A percentile compares a stretch with the other conserved stretches of the same genome.
Conservation (phyloP, 352 stramenopile genomes). For the Aphanomyces invadans region DNA sequence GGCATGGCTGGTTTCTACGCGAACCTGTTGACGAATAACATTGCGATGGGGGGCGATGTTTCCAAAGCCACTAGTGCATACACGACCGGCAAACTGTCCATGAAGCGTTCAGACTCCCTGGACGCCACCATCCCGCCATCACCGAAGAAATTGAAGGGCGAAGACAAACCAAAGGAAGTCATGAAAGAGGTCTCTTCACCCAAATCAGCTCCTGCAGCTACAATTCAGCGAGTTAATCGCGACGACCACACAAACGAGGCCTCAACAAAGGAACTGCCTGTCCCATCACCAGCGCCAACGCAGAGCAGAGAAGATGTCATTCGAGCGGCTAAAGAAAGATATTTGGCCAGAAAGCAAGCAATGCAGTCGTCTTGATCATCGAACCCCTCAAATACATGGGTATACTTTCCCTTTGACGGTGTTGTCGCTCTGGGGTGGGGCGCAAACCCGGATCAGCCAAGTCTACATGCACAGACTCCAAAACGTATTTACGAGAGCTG, state of each 20-base stretch:
- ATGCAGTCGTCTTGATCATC: neutral
- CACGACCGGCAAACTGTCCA: conserved; percentile 37
- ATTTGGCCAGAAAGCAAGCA: conserved; percentile 76
- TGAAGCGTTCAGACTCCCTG: neutral
- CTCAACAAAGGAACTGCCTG: too few species aligned
- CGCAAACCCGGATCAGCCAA: too few species aligned
- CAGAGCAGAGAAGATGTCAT: conserved; percentile 68
- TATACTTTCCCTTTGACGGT: too few species aligned
- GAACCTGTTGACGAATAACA: conserved; percentile 88
- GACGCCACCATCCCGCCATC: conserved; percentile 14
- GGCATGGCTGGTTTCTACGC: conserved; percentile 86
- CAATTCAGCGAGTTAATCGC: too few species aligned
- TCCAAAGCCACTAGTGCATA: conserved; percentile 72
- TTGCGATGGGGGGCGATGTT: conserved; percentile 81
- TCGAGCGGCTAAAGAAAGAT: conserved; percentile 63
- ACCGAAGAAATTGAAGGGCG: neutral
- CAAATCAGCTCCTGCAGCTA: too few species aligned
- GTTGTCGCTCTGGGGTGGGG: too few species aligned
- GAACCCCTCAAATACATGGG: neutral
- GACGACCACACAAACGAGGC: too few species aligned
- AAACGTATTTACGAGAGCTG: too few species aligned
- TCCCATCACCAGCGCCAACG: conserved; percentile 20
- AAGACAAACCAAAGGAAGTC: neutral
- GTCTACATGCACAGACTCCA: too few species aligned
- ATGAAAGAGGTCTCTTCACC: neutral